A percentile compares a stretch with the other conserved stretches of the same genome.
Conservation (phyloP, 805 yeast species). For the Candida taoyuanica region DNA sequence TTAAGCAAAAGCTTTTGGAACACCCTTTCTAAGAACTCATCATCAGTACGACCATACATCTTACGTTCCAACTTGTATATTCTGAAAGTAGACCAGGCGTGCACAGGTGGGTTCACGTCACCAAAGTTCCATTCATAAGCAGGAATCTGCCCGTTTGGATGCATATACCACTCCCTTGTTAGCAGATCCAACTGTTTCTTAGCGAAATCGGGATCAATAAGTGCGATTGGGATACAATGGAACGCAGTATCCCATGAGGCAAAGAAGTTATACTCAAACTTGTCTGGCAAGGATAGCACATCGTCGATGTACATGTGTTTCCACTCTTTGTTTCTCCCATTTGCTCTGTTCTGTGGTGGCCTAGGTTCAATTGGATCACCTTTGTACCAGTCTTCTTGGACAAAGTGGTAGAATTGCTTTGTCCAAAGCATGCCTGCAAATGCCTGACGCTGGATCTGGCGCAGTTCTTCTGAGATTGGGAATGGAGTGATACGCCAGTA, state of each 20-base stretch:
- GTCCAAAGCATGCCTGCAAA: conserved; percentile 93
- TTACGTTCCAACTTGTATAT: conserved; percentile 84
- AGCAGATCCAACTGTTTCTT: conserved; percentile 80
- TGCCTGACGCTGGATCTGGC: conserved; percentile 88
- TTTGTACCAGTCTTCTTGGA: conserved; percentile 78
- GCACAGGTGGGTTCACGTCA: conserved; percentile 97
- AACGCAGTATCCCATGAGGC: conserved; percentile 98
- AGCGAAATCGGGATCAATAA: conserved; percentile 91
- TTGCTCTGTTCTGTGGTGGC: conserved; percentile 79
- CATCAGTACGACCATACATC: conserved; percentile 75
- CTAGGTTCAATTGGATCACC: conserved; percentile 81
- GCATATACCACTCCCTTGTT: conserved; percentile 96
- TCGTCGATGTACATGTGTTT: conserved; percentile 84
- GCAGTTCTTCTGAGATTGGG: conserved; percentile 73
- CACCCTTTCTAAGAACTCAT: conserved; percentile 82
- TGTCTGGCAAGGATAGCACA: conserved; percentile 84
- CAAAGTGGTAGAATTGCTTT: conserved; percentile 83
- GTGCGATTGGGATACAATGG: conserved; percentile 88
- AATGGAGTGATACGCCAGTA: conserved; percentile 85
- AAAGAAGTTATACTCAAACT: conserved; percentile 94
- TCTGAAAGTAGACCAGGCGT: conserved; percentile 91
- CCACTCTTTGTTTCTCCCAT: conserved; percentile 89
- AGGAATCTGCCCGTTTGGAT: conserved; percentile 96
- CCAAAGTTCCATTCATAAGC: conserved; percentile 96
- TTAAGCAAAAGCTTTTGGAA: conserved; percentile 86